Conservation (phyloP, 2,329 filamentous ascomycete genomes). For the Thielaviopsis populi region DNA sequence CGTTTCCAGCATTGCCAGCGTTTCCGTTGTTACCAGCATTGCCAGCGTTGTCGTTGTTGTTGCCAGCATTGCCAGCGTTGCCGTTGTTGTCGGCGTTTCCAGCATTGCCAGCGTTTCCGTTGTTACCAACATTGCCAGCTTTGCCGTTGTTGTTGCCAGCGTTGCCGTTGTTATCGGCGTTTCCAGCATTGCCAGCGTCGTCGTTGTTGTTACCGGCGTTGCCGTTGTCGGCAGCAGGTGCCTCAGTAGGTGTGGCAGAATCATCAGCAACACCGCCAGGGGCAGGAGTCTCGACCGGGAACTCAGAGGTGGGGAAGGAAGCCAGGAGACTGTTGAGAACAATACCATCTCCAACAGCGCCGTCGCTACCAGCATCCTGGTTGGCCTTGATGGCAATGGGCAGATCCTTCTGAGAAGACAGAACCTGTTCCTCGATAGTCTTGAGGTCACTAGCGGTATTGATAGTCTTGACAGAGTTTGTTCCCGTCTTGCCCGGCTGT, state of each 20-base stretch:
- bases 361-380: conserved; percentile 25
- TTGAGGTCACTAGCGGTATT: conserved; percentile 31
- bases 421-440: conserved; percentile 33
- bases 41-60: neutral
- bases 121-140: neutral
- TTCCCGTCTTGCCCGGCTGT: conserved; percentile 33
- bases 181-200: conserved; percentile 10
- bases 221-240: conserved; percentile 15
- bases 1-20: neutral
- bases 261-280: conserved; percentile 16
- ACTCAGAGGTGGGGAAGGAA: conserved; percentile 21
- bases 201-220: conserved; percentile 16
- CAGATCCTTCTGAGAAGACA: conserved; percentile 37
- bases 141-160: neutral
- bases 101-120: conserved; percentile 5
- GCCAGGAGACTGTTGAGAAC: conserved; percentile 23
- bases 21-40: neutral
- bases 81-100: neutral
- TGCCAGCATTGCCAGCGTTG: neutral
- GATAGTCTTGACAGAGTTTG: conserved; percentile 33
- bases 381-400: conserved; percentile 28
- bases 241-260: conserved; percentile 14
- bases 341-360: conserved; percentile 23
- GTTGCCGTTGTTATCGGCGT: conserved; percentile 10
- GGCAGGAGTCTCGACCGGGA: conserved; percentile 25